Conservation (phyloP, 441 rosid genomes). For the Pelargonium australe region DNA sequence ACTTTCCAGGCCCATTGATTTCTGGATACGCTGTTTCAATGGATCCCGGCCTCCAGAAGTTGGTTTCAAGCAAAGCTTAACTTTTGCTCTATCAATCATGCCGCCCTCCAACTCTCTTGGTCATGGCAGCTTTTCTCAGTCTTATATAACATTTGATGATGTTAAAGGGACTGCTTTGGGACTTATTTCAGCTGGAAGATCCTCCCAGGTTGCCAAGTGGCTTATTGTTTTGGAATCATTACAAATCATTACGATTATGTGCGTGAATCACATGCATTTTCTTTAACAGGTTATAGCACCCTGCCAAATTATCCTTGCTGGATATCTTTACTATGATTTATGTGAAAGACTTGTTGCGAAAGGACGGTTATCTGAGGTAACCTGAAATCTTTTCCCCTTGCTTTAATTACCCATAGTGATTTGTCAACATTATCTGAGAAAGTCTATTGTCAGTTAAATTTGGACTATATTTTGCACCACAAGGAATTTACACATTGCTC, state of each 20-base stretch:
- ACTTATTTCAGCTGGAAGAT: constrained; percentile 62
- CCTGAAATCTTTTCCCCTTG: constrained; percentile 20
- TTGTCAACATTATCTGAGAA: not conserved
- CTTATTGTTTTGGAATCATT: constrained; percentile 4
- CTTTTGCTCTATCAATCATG: constrained; percentile 28
- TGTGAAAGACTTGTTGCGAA: constrained; percentile 53
- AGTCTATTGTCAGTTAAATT: not conserved
- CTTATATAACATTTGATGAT: constrained; percentile 41
- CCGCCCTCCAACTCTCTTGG: constrained; percentile 24
- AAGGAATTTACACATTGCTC: not conserved
- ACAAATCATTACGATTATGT: constrained; percentile 16
- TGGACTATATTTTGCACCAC: constrained; percentile 1
- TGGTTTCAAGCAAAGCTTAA: constrained; percentile 61
- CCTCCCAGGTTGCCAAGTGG: constrained; percentile 4
- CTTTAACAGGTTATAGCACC: constrained; percentile 46
- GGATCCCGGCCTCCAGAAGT: constrained; percentile 47
- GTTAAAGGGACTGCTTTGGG: constrained; percentile 51
- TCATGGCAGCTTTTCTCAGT: constrained; percentile 26
- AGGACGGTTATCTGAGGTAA: constrained; percentile 78
- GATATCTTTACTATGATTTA: constrained; percentile 76
- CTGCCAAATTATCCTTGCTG: constrained; percentile 54
- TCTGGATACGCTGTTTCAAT: constrained; percentile 66
- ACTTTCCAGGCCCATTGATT: constrained; percentile 40
- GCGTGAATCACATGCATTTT: constrained; percentile 1
- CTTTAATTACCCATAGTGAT: not conserved